phyloP scores from a whole-genome alignment of 2,329 filamentous ascomycete species.

The Alternaria ventricosa region DNA sequence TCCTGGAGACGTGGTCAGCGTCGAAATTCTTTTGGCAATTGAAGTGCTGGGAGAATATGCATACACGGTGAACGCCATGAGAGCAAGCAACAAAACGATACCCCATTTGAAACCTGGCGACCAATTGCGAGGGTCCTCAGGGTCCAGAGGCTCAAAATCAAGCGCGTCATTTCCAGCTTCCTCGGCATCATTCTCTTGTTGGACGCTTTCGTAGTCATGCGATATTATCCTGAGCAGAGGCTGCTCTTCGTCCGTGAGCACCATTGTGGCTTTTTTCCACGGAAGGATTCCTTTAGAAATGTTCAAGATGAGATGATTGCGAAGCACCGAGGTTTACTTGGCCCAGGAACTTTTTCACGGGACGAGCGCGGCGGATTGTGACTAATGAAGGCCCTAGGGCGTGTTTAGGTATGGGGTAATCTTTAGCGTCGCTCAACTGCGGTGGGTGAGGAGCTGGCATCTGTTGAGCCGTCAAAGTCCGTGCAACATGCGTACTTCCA shows the following conservation, averaged over 20 bases:
- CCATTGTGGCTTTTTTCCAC: conserved; percentile 12
- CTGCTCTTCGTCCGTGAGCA: conserved; percentile 36
- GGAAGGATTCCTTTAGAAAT: not conserved
- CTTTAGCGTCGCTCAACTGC: not conserved
- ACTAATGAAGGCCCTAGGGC: conserved; percentile 5
- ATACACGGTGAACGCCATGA: conserved; percentile 47
- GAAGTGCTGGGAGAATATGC: not conserved
- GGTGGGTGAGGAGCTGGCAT: not conserved
- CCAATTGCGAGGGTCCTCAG: conserved; percentile 43
- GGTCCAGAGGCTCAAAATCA: conserved; percentile 41
- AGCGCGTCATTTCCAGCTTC: conserved; percentile 24
- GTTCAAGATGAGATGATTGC: not conserved
- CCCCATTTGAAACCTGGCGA: conserved; percentile 38
- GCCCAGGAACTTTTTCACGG: conserved; percentile 3
- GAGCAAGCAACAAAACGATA: conserved; percentile 42
- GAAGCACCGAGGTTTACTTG: not conserved
- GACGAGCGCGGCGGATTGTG: conserved; percentile 1
- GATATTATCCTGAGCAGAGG: conserved; percentile 34
- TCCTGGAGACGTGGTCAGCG: conserved; percentile 23
- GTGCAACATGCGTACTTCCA: not conserved
- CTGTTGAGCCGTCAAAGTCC: not conserved
- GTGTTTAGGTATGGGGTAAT: conserved; percentile 1
- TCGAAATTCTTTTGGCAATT: not conserved
- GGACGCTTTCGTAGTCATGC: conserved; percentile 21
- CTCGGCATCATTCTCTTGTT: conserved; percentile 13